Percentiles rank a stretch among this genome's conserved stretches.
Evolutionary conservation across 176 grass and related monocot genomes (phyloP).

Genomic region (Paspalum vaginatum): DNA sequence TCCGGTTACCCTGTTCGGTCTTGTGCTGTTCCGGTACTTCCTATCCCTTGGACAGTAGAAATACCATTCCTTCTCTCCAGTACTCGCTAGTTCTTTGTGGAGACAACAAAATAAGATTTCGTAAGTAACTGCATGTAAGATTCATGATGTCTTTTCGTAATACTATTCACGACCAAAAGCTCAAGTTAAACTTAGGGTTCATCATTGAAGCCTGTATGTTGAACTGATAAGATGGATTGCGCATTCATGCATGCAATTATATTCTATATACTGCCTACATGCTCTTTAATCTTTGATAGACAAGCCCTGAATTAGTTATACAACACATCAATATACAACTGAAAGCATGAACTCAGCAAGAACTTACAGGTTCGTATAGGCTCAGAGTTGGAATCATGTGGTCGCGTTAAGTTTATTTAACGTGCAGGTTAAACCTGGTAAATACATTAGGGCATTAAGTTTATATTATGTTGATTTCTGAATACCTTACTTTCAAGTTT

Average conservation of each 20-base stretch:
- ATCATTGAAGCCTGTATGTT: not conserved
- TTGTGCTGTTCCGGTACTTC: slow-evolving; percentile 93
- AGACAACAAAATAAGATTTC: not conserved
- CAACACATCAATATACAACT: slow-evolving; percentile 6
- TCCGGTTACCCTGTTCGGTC: slow-evolving; percentile 90
- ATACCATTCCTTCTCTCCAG: slow-evolving; percentile 99
- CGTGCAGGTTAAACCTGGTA: not conserved
- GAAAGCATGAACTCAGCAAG: not conserved
- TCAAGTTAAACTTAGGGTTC: slow-evolving; percentile 12
- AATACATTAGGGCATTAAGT: slow-evolving; percentile 1
- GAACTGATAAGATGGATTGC: not conserved
- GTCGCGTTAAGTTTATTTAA: slow-evolving; percentile 29
- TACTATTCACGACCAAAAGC: not conserved
- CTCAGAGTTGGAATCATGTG: slow-evolving; percentile 18
- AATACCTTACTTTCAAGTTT: slow-evolving; percentile 12
- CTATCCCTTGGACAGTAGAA: slow-evolving; percentile 99
- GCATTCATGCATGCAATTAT: slow-evolving; percentile 7
- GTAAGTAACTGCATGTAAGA: slow-evolving; percentile 26
- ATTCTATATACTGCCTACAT: not conserved
- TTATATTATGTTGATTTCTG: slow-evolving; percentile 11
- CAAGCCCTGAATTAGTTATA: slow-evolving; percentile 5
- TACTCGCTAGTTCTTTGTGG: slow-evolving; percentile 78
- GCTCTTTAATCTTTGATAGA: not conserved
- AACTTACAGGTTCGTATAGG: slow-evolving; percentile 8
- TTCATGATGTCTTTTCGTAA: slow-evolving; percentile 10